Evolutionary conservation across 148 eudicot genomes (phyloP), one percentile per base, ranked within the genome.

Genomic region (Fagopyrum esculentum): DNA sequence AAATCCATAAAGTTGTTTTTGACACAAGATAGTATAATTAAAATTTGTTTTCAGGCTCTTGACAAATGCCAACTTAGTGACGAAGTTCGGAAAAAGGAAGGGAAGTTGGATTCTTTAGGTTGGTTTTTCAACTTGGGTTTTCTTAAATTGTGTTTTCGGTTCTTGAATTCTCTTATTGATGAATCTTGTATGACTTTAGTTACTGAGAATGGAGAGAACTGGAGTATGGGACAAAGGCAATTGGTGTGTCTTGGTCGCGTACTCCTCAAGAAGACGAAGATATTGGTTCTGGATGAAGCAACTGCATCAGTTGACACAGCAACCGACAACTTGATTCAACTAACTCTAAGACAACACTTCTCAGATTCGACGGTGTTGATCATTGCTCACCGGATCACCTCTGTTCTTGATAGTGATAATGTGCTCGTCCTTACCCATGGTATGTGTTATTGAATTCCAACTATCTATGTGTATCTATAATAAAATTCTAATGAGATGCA

Each of bases 31-130:
- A 9, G 16, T 26, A 19, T 6, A 43, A 5, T 51, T 6, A 45
- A 13, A 19, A 22, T 3, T 73, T 80, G 29, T 26, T 43, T 71
- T 60, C 50, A 93, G 98, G 94, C 90, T 61, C 98, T 93, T 51
- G 95, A 89, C 17, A 93, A 91, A 81, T 93, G 97, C 80, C 98
- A 91, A 73, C 97, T 93, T 68, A 92, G 90, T 9, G 95, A 89
- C 52, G 90, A 88, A 80, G 95, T 91, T 51, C 82, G 93, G 75
- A 88, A 85, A 71, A 91, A 89, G 83, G 88, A 89, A 71, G 89
- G 83, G 44, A 93, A 88, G 75, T 95, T 93, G 13, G 97, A 93
- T 74, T 89, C 97, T 47, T 59, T 79, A 82, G 98, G 98, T 91
- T 64, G 29, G 57, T 81, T 76, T 64, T 55, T 30, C 59, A 55